Evolutionary conservation across 352 stramenopile genomes (phyloP).

Genomic region (Globisporangium nagaii): DNA sequence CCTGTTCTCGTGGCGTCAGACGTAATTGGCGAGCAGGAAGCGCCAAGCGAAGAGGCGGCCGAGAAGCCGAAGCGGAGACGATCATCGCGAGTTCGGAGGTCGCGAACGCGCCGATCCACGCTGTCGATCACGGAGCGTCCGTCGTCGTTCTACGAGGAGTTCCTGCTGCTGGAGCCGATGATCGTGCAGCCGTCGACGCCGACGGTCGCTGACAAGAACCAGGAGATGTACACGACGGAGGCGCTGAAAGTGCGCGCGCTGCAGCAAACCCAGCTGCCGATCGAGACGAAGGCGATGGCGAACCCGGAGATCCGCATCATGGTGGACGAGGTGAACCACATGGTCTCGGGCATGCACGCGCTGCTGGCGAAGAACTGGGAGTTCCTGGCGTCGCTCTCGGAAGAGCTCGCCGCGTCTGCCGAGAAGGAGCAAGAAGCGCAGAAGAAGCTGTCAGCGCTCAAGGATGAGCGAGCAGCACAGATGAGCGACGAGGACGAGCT

Average conservation of each 20-base stretch:
- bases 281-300: conserved; percentile 4
- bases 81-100: neutral
- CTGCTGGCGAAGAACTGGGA: conserved; percentile 11
- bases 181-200: neutral
- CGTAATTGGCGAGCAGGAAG: neutral
- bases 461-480: neutral
- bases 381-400: conserved; percentile 11
- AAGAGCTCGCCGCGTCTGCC: neutral
- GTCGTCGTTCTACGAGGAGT: conserved; percentile 9
- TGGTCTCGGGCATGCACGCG: conserved; percentile 5
- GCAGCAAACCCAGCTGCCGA: neutral
- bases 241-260: conserved; percentile 3
- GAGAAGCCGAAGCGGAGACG: conserved; percentile 3
- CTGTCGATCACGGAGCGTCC: conserved; percentile 7
- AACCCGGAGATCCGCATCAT: conserved; percentile 13
- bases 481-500: conserved; percentile 2
- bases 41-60: neutral
- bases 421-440: neutral
- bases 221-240: conserved; percentile 1
- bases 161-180: conserved; percentile 7
- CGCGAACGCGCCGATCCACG: conserved; percentile 5
- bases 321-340: conserved; percentile 15
- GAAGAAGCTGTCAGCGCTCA: neutral
- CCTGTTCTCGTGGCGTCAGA: neutral
- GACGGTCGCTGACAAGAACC: conserved; percentile 1